A percentile compares a stretch with the other conserved stretches of the same genome.
Conservation (phyloP, 2,329 filamentous ascomycete species). For the Hymenotorrendiella dingleyae region DNA sequence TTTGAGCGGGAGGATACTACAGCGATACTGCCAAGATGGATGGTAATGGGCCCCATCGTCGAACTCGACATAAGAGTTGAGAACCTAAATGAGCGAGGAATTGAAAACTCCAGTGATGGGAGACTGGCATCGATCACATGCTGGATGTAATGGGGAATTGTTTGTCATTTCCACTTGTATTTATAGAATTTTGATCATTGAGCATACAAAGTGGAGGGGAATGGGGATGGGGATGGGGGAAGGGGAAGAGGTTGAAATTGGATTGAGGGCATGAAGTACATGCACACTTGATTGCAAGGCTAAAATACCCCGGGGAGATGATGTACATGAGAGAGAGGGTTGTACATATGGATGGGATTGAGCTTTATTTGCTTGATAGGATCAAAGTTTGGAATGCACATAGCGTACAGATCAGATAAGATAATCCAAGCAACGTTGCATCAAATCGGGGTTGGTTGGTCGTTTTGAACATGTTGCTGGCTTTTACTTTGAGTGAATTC, state of each 20-base stretch:
- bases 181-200: constrained; percentile 2
- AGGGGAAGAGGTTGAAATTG: not conserved
- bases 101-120: not conserved
- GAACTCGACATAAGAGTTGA: constrained; percentile 2
- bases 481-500: too few species aligned
- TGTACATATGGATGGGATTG: constrained; percentile 1
- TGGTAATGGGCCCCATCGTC: not conserved
- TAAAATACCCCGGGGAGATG: not conserved
- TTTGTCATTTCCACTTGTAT: not conserved
- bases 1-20: constrained; percentile 10
- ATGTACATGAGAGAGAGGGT: not conserved
- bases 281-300: not conserved
- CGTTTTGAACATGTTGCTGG: too few species aligned
- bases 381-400: too few species aligned
- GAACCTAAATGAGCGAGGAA: not conserved
- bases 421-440: too few species aligned
- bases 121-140: not conserved
- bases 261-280: not conserved
- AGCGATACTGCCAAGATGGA: constrained; percentile 8
- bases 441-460: too few species aligned
- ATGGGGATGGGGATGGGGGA: too few species aligned
- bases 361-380: too few species aligned
- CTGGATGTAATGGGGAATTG: not conserved
- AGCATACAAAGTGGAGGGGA: not conserved
- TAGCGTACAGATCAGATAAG: too few species aligned